Base-by-base conservation (phyloP, 2,329 filamentous ascomycete species). In the Cercospora canescens region DNA sequence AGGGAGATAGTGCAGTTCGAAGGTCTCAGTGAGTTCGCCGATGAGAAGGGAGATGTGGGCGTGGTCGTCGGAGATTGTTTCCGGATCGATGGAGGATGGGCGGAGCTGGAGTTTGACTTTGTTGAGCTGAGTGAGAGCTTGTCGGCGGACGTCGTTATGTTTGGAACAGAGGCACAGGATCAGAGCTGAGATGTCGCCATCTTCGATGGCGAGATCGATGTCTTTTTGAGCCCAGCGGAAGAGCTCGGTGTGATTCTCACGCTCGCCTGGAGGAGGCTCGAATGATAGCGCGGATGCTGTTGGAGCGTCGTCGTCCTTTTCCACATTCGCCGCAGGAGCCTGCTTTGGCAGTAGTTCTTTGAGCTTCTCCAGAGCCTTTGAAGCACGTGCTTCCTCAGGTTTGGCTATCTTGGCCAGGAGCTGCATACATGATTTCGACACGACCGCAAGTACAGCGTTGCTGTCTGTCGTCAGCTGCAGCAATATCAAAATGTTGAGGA, bases 21-120 rank as follows among this genome's bases (percentile, higher is more conserved):
- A 76, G 1, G 94, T 95, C 77, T 97, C 93, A 14, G 89, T 84
- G 6, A 96, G 78, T 78, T 97, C 94, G 64, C 88, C 91, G 1
- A 95, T 83, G 4, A 97, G 85, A 9, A 97, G 84, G 82, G 91
- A 94, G 5, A 94, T 81, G 67, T 94, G 90, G 39, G 92, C 88
- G 74, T 89, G 90, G 73, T 96, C 92, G 54, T 89, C 85, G 72
- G 93, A 89, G 1, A 86, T 85, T 0, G 87, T 86, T 84, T 0
- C 91, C 1, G 60, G 60, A 30, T 63, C 62, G 37, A 63, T 48
- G 12, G 62, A n/a, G n/a, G 37, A 26, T 59, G 88, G 80, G 69
- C 83, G 79, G 4, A 88, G 77, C 57, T 81, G 83, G 14, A 78
- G 75, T 78, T 84, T 83, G 56, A 87, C 85, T 75, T 91, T 91